phyloP scores from a whole-genome alignment of 2,329 filamentous ascomycete species.

The Chrysosporium queenslandicum region DNA sequence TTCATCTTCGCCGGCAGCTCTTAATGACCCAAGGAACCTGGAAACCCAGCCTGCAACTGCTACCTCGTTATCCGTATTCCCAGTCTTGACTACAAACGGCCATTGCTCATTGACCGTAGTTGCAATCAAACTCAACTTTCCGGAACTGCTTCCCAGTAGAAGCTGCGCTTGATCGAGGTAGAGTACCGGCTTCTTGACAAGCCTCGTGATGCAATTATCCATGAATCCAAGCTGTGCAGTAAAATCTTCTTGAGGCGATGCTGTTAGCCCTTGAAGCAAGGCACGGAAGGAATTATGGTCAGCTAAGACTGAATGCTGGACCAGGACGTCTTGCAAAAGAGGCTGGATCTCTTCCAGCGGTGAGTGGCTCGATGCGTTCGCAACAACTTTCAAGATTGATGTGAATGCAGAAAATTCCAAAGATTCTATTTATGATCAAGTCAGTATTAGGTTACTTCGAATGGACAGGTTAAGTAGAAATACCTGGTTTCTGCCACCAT shows the following conservation, averaged over 20 bases:
- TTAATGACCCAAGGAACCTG: slow-evolving; percentile 46
- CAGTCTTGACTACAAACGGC: slow-evolving; percentile 53
- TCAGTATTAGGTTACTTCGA: slow-evolving; percentile 1
- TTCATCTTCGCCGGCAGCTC: slow-evolving; percentile 44
- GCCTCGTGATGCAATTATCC: slow-evolving; percentile 71
- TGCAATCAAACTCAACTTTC: slow-evolving; percentile 52
- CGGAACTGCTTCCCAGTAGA: slow-evolving; percentile 25
- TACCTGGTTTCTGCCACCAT: slow-evolving; percentile 70
- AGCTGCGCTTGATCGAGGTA: slow-evolving; percentile 51
- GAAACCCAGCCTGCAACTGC: slow-evolving; percentile 51
- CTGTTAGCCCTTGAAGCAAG: slow-evolving; percentile 31
- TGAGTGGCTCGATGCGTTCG: slow-evolving; percentile 24
- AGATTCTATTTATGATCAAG: slow-evolving; percentile 21
- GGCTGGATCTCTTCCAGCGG: slow-evolving; percentile 28
- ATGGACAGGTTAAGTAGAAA: slow-evolving; percentile 13
- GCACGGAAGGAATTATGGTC: slow-evolving; percentile 29
- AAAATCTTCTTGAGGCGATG: slow-evolving; percentile 25
- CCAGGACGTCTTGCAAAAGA: slow-evolving; percentile 29
- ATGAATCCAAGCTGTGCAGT: slow-evolving; percentile 57
- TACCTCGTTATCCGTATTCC: slow-evolving; percentile 35
- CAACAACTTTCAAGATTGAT: slow-evolving; percentile 33
- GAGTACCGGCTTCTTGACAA: slow-evolving; percentile 68
- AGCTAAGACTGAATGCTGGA: slow-evolving; percentile 31
- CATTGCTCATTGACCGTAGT: slow-evolving; percentile 68
- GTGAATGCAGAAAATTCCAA: slow-evolving; percentile 37